Evolutionary conservation across 2,329 filamentous ascomycete genomes (phyloP), one percentile per base, ranked within the genome.

Genomic region (Seiridium cupressi): DNA sequence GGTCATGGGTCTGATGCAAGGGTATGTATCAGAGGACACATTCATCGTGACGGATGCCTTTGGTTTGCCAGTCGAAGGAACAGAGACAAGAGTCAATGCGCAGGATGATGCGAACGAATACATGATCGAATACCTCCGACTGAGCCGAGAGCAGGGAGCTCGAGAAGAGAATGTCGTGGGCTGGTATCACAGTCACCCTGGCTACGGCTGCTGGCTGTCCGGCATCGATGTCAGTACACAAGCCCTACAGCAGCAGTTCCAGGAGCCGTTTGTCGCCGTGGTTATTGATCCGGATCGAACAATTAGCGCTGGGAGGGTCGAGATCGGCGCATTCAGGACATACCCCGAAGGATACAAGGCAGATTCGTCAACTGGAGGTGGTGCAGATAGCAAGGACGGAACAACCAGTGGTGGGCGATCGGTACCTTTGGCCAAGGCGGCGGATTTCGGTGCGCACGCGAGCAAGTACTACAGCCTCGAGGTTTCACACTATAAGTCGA

Each of bases 1-100:
- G 79, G 86, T 99, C 69, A 99, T 99, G 95, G 95, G 95, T 60
- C 77, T 99, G 68, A 99, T 99, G 95, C 91, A 96, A 72, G 95
- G 95, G 63, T 97, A 96, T 75, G 89, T 97, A 55, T 86, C 92
- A 65, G 87, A 89, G 47, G 89, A 96, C 69, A 85, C 91, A 1
- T 91, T 99, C 70, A 87, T 99, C 66, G 90, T 99, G 58, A 98
- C 93, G 1, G 95, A 99, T 72, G 92, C 93, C 34, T 95, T 98
- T 76, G 87, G 93, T 26, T 80, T 99, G 44, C 95, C 95, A 0
- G 95, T 99, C 46, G 95, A 99, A 74, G 95, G 95, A 34, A 99
- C 95, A n/a, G 95, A 99, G 79, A 99, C 95, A 2, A 85, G 95
- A 62, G 95, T 99, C 68, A 99, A 99, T 74, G 95, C 95, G 0